Evolutionary conservation across 257 asterid species (phyloP), one percentile per base, ranked within the genome.

Genomic region (Pogostemon cablin): DNA sequence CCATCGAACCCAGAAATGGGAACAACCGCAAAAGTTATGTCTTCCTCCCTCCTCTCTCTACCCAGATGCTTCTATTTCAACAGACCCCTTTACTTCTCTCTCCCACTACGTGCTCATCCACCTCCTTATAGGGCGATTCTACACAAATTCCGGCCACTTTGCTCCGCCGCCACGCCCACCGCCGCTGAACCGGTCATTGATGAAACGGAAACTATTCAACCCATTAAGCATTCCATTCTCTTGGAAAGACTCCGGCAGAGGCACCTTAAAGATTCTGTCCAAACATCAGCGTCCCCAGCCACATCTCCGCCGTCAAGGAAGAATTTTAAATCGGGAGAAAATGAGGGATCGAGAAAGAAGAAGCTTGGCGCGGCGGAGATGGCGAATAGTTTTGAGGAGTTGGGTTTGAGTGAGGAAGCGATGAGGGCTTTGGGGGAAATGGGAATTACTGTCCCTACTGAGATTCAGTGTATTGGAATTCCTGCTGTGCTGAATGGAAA

Each of bases 381-480:
- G 86, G 91, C 68, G 12, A 77, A 82, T 65, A 85, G 84, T 80
- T 95, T 95, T 79, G 84, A 86, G 88, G 96, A 95, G 79, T 65
- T 95, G 83, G 96, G 96, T 20, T 80, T 91, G 93, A 80, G 76
- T 67, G 90, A 84, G 57, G 99, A 89, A 81, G 89, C 82, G 62
- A 83, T 85, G 88, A 88, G 80, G 72, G 89, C 93, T 43, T 82
- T 95, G 71, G 80, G 63, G 65, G 99, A 95, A 80, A 80, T 95
- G 98, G 86, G 82, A n/a, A 91, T 95, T 80, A 75, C 90, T 7
- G 87, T 4, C 0, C 98, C 99, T 0, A 91, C 96, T 44, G 99
- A 95, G 86, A 95, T 95, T 86, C 99, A 95, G 86, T 61, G 86
- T 66, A 89, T 91, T 69, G 98, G 99, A 5, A 83, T 95, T 47